Evolutionary conservation across 768 basidiomycete species (phyloP), one percentile per base, ranked within the genome.

Genomic region (Gymnopilus dilepis): DNA sequence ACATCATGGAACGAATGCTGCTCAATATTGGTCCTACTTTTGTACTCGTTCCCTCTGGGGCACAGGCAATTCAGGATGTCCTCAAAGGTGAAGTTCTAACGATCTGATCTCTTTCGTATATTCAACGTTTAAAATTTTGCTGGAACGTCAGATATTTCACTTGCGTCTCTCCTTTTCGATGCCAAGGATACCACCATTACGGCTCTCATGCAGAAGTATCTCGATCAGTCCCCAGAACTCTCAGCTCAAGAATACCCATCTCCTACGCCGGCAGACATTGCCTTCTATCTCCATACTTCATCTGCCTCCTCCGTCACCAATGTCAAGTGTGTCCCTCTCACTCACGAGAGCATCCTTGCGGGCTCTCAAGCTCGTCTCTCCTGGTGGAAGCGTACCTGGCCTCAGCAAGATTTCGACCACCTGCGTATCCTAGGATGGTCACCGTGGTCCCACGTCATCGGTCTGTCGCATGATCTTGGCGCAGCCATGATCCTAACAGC

Each of bases 311-410:
- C 73, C 4, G 62, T 69, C 15, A 43, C 63, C 34, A 77, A 75
- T 56, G 70, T 77, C 52, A 76, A 76, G 67, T 76, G 75, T 51
- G 76, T 75, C 17, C 74, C 76, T 1, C 52, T 75, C 2, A 71
- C 65, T 19, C 74, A 77, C 63, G 56, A 65, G 38, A 71, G 65
- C 47, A 54, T 77, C 45, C 51, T 75, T 15, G 58, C 65, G n/a
- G 70, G 69, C 2, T 65, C 70, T 24, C 58, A 56, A 12, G 53
- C 69, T 31, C 67, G 73, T n/a, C 62, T 75, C 17, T 26, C 55
- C 6, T 76, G 71, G 67, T 73, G 69, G 69, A 70, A 68, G 50
- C 66, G 68, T 22, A 65, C 67, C 4, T 73, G 72, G 72, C 72
- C 72, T 41, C 34, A 70, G 21, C 61, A 70, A 43, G 58, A 67